Evolutionary conservation across 768 basidiomycete genomes (phyloP).

Genomic region (Boletus reticulatus): DNA sequence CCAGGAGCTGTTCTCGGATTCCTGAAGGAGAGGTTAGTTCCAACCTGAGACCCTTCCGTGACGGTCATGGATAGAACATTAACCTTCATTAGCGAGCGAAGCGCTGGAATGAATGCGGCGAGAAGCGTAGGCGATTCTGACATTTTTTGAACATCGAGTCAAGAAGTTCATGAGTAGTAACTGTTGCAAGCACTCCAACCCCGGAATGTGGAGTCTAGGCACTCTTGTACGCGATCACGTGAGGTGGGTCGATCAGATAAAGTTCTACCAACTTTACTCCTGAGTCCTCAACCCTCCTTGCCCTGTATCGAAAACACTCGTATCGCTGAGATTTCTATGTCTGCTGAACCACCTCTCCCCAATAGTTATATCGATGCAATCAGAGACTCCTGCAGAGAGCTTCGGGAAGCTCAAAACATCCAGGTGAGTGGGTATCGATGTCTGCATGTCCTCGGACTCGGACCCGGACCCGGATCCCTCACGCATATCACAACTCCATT

Average conservation of each 20-base stretch:
- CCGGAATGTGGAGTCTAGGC: no score
- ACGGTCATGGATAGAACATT: background rate
- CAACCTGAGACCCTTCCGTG: background rate
- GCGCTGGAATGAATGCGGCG: slow-evolving; percentile 13
- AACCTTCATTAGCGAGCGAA: slow-evolving; percentile 22
- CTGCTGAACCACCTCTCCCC: slow-evolving; percentile 42
- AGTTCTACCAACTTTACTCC: no score
- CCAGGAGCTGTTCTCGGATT: slow-evolving; percentile 49
- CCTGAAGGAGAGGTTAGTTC: slow-evolving; percentile 34
- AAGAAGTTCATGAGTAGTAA: slow-evolving; percentile 12
- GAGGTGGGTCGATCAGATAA: slow-evolving; percentile 7
- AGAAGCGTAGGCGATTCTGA: background rate
- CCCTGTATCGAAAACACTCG: background rate
- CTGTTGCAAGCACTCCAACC: no score
- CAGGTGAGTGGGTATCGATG: slow-evolving; percentile 39
- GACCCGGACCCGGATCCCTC: background rate
- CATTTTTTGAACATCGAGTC: slow-evolving; percentile 12
- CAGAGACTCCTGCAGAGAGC: slow-evolving; percentile 47
- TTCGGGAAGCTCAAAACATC: slow-evolving; percentile 49
- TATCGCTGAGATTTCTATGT: slow-evolving; percentile 8
- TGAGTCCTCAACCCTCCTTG: no score
- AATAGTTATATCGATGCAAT: slow-evolving; percentile 49
- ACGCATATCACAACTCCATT: slow-evolving; percentile 1
- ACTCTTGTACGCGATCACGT: slow-evolving; percentile 22
- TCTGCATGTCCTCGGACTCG: background rate